Evolutionary conservation across 208 protist species (phyloP).

Genomic region (Perkinsela sp.): DNA sequence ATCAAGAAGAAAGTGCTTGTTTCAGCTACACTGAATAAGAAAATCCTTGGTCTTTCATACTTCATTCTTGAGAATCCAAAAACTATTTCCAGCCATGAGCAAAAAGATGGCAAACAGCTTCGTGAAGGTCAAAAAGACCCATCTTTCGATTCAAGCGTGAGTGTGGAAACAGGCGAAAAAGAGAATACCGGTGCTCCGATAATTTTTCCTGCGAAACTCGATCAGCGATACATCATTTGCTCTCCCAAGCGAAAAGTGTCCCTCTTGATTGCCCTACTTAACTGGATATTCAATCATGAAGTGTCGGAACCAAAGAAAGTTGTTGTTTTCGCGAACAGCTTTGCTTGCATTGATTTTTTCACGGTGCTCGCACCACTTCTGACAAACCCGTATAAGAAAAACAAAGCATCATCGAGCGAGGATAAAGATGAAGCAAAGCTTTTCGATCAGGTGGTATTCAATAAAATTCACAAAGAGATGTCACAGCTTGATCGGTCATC

Average conservation of each 20-base stretch:
- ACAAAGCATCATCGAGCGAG: not conserved
- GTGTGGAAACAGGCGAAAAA: not conserved
- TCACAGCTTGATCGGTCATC: slow-evolving; percentile 70
- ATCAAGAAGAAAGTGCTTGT: slow-evolving; percentile 1
- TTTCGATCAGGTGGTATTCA: slow-evolving; percentile 44
- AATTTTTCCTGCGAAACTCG: not conserved
- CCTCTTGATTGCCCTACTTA: not conserved
- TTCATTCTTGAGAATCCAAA: slow-evolving; percentile 2
- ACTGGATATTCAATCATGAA: not conserved
- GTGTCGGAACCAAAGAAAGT: not conserved
- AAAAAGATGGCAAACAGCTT: slow-evolving; percentile 2
- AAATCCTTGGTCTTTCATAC: slow-evolving; percentile 5
- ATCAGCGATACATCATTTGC: not conserved
- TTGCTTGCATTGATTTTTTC: not conserved
- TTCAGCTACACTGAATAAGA: not conserved
- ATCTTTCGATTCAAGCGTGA: not conserved
- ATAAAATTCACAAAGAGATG: slow-evolving; percentile 81
- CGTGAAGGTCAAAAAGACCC: not conserved
- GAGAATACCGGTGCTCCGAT: not conserved
- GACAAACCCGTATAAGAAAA: not conserved
- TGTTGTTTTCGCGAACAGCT: not conserved
- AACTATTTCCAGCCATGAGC: slow-evolving; percentile 5
- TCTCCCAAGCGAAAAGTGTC: not conserved
- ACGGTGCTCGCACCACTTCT: not conserved
- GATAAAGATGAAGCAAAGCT: no score